phyloP scores from a whole-genome alignment of 2,329 filamentous ascomycete species.

The Pyrenochaeta sp. region DNA sequence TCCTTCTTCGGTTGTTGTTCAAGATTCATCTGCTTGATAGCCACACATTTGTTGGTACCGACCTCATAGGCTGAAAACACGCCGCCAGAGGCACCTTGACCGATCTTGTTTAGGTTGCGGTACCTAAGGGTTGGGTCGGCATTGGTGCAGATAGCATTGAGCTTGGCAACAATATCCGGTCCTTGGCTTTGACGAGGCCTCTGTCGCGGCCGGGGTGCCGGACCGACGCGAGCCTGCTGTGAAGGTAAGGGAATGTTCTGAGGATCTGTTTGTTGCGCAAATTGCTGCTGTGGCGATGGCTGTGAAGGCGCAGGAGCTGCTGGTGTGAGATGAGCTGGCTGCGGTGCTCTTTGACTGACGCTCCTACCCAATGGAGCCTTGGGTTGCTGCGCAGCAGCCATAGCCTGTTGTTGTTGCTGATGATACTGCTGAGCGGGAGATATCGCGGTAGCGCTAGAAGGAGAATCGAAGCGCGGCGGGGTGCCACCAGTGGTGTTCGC shows the following conservation, averaged over 20 bases:
- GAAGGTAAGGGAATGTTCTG: constrained; percentile 57
- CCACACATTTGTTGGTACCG: constrained; percentile 85
- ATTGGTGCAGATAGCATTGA: constrained; percentile 89
- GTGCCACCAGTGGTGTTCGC: constrained; percentile 54
- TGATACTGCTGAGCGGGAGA: constrained; percentile 64
- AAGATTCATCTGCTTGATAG: constrained; percentile 99
- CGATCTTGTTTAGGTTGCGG: constrained; percentile 89
- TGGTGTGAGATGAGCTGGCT: constrained; percentile 39
- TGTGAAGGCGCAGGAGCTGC: constrained; percentile 54
- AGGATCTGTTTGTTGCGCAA: constrained; percentile 51
- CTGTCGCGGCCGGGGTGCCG: constrained; percentile 75
- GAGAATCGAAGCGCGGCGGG: constrained; percentile 56
- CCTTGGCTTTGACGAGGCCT: constrained; percentile 80
- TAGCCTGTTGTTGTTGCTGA: constrained; percentile 86
- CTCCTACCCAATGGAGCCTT: constrained; percentile 78
- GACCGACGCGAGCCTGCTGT: constrained; percentile 61
- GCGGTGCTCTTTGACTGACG: constrained; percentile 70
- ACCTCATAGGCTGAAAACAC: constrained; percentile 92
- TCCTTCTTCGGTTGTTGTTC: constrained; percentile 99
- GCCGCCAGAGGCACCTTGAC: constrained; percentile 94
- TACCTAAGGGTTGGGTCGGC: constrained; percentile 91
- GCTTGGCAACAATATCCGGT: constrained; percentile 80
- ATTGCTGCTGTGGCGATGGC: constrained; percentile 61
- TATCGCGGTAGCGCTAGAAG: constrained; percentile 46
- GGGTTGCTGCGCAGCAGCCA: constrained; percentile 79